Conservation (phyloP, 2,329 filamentous ascomycete genomes). For the Ustilaginoidea virens region DNA sequence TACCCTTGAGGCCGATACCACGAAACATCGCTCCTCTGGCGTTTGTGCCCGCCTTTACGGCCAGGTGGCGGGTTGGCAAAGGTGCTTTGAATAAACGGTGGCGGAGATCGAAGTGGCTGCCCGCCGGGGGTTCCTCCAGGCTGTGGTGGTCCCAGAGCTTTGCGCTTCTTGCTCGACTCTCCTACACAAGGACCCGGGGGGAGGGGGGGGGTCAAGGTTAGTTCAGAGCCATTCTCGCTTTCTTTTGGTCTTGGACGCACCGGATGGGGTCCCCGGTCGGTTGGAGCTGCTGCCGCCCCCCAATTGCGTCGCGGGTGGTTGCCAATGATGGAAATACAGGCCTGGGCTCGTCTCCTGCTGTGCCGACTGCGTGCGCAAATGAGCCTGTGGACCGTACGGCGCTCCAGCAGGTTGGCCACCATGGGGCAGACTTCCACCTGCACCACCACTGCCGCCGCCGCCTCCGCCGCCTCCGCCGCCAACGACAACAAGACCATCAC, state of each 20-base stretch:
- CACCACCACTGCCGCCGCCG: too few species aligned
- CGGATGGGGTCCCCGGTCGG: slow-evolving; percentile 59
- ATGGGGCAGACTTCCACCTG: slow-evolving; percentile 27
- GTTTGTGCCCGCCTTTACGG: slow-evolving; percentile 15
- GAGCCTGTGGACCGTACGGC: slow-evolving; percentile 26
- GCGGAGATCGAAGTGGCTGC: slow-evolving; percentile 18
- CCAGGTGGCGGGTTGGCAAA: slow-evolving; percentile 12
- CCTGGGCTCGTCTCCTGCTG: slow-evolving; percentile 56
- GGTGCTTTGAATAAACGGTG: slow-evolving; percentile 13
- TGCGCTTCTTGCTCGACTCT: slow-evolving; percentile 75
- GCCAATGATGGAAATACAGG: slow-evolving; percentile 89
- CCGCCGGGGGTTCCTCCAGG: slow-evolving; percentile 13
- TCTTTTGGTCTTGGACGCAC: slow-evolving; percentile 46
- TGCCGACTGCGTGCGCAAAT: slow-evolving; percentile 35
- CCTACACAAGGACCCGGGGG: slow-evolving; percentile 26
- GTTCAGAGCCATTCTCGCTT: slow-evolving; percentile 26
- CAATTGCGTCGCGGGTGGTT: slow-evolving; percentile 54
- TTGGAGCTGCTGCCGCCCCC: slow-evolving; percentile 40
- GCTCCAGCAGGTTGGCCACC: slow-evolving; percentile 18
- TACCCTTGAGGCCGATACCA: slow-evolving; percentile 16
- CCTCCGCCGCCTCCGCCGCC: slow-evolving; percentile 18
- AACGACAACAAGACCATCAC: too few species aligned
- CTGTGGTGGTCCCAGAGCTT: slow-evolving; percentile 42
- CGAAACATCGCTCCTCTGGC: slow-evolving; percentile 22
- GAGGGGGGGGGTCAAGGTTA: slow-evolving; percentile 19